Conservation (phyloP, 1,284 basidiomycete genomes). For the Heterobasidion occidentale region DNA sequence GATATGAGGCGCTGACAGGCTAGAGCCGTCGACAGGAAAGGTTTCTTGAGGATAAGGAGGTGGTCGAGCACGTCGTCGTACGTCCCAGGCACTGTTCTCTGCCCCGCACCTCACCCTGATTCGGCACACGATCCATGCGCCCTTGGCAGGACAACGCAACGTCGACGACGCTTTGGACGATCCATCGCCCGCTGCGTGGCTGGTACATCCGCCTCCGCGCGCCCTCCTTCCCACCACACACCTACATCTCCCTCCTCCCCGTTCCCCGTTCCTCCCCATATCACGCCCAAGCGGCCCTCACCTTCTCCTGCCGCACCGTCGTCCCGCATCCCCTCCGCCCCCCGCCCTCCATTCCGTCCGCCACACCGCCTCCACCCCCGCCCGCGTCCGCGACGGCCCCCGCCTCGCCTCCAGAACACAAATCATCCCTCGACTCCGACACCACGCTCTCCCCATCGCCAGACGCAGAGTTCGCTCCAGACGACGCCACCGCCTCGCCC, state of each 20-base stretch:
- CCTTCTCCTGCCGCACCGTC: conserved; percentile 56
- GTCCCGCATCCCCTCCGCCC: conserved; percentile 4
- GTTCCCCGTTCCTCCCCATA: conserved; percentile 46
- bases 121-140: background rate
- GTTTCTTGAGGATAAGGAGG: conserved; percentile 62
- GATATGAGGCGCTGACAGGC: background rate
- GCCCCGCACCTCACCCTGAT: background rate
- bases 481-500: background rate
- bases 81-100: conserved; percentile 16
- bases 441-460: conserved; percentile 5
- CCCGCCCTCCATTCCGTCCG: conserved; percentile 12
- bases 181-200: conserved; percentile 67
- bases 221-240: conserved; percentile 54
- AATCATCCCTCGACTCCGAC: conserved; percentile 10
- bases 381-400: background rate
- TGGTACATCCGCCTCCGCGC: conserved; percentile 74
- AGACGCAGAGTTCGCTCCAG: background rate
- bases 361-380: conserved; percentile 30
- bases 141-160: conserved; percentile 51
- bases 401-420: conserved; percentile 35
- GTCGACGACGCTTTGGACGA: conserved; percentile 58
- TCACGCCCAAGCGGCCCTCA: conserved; percentile 51
- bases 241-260: conserved; percentile 57
- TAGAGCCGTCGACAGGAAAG: conserved; percentile 44
- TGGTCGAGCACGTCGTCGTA: conserved; percentile 66